These are phyloP conservation scores for Alternaria brassicicola DNA, from an alignment of 2,329 filamentous ascomycete genomes.

Conservation along the genomic window DNA sequence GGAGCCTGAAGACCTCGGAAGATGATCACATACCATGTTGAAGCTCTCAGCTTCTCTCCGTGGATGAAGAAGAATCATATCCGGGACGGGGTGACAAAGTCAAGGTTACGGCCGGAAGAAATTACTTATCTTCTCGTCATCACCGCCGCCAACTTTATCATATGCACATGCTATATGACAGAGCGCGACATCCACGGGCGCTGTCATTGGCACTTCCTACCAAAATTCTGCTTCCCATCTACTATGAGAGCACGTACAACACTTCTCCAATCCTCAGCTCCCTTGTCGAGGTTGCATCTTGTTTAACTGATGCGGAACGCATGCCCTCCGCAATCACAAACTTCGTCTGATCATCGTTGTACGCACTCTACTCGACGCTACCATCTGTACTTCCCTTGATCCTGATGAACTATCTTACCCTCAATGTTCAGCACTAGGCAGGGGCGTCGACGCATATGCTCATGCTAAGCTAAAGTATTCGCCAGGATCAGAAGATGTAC, in stretches of 20 bases:
- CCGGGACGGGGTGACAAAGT: not conserved
- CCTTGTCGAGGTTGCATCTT: not conserved
- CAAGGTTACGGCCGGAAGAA: not conserved
- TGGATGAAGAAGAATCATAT: not conserved
- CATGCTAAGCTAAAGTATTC: not conserved
- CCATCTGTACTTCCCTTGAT: not conserved
- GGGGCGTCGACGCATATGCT: not conserved
- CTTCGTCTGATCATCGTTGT: not conserved
- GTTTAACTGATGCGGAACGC: not conserved
- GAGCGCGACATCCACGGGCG: not conserved
- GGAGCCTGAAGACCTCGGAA: conserved; percentile 34
- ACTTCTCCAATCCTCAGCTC: not conserved
- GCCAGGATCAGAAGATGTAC: not conserved
- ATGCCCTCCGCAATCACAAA: not conserved
- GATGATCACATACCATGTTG: not conserved
- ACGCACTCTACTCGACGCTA: not conserved
- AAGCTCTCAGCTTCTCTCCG: not conserved
- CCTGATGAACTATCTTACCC: not conserved
- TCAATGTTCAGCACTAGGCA: not conserved
- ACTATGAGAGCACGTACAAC: not conserved
- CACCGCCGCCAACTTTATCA: not conserved
- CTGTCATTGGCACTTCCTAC: not conserved
- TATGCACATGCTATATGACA: not conserved
- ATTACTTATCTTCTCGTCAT: conserved; percentile 1
- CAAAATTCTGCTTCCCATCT: not conserved